Percentiles rank a stretch among this genome's conserved stretches.
Evolutionary conservation across 139 green algal species (phyloP).

Genomic region (Chlorella sp.): DNA sequence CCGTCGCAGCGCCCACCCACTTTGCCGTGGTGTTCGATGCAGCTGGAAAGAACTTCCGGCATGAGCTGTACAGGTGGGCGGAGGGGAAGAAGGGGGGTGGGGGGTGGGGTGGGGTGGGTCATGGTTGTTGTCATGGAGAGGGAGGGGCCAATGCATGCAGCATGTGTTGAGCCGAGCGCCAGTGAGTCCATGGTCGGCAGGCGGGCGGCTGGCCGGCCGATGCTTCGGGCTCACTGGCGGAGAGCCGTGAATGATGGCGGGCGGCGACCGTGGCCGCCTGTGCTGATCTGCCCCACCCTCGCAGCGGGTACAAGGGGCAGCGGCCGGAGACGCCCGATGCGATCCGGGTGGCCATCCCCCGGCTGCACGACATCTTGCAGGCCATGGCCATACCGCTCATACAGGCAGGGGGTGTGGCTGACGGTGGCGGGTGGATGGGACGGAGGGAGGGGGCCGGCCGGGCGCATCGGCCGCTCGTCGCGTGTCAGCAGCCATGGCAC

Average conservation of each 20-base stretch:
- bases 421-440: neutral
- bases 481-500: too few relatives aligned
- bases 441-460: neutral
- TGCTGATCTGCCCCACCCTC: too few relatives aligned
- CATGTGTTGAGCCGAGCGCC: neutral
- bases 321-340: conserved; percentile 44
- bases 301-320: conserved; percentile 72
- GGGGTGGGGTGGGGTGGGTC: neutral
- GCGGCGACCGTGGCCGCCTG: too few relatives aligned
- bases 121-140: neutral
- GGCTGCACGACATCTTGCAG: conserved; percentile 41
- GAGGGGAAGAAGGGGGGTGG: conserved; percentile 38
- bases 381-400: conserved; percentile 50
- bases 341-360: conserved; percentile 42
- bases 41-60: conserved; percentile 62
- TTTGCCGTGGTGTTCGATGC: conserved; percentile 72
- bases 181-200: neutral
- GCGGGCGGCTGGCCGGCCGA: too few relatives aligned
- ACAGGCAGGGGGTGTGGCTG: conserved; percentile 3
- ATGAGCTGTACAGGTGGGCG: too few relatives aligned
- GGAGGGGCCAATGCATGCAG: neutral
- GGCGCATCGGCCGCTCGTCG: too few relatives aligned
- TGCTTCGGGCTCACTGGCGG: too few relatives aligned
- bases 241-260: too few relatives aligned
- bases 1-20: conserved; percentile 63